phyloP scores from a whole-genome alignment of 495 filamentous ascomycete species.

The Penicillium silybi region DNA sequence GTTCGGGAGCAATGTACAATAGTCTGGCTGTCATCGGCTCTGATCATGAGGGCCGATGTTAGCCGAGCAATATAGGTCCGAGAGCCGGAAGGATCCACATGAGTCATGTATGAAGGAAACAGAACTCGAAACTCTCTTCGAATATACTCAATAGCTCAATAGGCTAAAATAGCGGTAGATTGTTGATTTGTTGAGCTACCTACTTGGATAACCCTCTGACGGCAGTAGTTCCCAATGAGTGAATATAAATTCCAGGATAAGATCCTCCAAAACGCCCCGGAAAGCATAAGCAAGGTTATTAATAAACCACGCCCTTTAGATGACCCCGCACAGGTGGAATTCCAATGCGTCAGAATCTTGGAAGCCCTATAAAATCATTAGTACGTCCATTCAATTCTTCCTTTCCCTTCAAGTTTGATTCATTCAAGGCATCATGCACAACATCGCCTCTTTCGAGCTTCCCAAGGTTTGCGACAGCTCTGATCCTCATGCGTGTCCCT shows the following conservation, averaged over 20 bases:
- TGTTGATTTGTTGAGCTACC: too few relatives aligned
- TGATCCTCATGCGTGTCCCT: background rate
- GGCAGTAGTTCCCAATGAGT: too few relatives aligned
- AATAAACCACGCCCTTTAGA: background rate
- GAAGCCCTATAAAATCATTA: background rate
- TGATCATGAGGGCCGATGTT: background rate
- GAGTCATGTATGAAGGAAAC: too few relatives aligned
- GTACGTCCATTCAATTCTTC: background rate
- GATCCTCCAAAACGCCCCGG: too few relatives aligned
- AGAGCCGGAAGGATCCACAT: background rate
- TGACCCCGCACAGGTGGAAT: background rate
- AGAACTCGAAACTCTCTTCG: too few relatives aligned
- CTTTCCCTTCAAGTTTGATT: background rate
- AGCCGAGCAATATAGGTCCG: background rate
- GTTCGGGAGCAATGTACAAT: background rate
- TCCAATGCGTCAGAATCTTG: background rate
- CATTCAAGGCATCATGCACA: background rate
- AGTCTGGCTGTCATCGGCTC: background rate
- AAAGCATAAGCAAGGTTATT: too few relatives aligned
- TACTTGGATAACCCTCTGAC: too few relatives aligned
- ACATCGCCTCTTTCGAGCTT: slow-evolving; percentile 2
- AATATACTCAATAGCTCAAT: too few relatives aligned
- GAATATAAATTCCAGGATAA: too few relatives aligned
- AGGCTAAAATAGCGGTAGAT: too few relatives aligned
- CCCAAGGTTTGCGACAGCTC: background rate